These are phyloP conservation scores for Giardia duodenalis DNA, from an alignment of 208 protist genomes.

Conservation along the genomic window DNA sequence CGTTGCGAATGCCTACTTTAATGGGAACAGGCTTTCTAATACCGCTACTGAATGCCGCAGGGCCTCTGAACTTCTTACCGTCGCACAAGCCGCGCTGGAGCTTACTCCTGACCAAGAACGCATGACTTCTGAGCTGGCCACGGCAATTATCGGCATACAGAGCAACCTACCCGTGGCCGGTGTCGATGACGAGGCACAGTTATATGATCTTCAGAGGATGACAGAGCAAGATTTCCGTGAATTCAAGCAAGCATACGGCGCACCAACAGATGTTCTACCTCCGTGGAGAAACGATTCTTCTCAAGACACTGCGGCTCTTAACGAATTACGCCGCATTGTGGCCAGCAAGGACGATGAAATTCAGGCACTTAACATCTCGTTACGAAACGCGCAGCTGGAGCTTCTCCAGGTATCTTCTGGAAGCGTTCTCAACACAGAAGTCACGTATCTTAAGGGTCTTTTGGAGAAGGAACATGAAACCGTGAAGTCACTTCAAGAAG, in stretches of 20 bases:
- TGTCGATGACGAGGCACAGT: neutral
- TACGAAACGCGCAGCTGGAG: neutral
- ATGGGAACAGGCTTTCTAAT: neutral
- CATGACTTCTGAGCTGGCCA: neutral
- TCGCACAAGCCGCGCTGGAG: neutral
- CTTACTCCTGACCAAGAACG: neutral
- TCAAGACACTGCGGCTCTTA: neutral
- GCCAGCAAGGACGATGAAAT: neutral
- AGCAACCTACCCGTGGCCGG: neutral
- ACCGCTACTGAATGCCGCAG: neutral
- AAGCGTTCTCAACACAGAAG: neutral
- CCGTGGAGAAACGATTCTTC: neutral
- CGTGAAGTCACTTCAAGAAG: neutral
- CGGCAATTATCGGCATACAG: neutral
- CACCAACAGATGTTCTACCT: neutral
- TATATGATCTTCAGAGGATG: neutral
- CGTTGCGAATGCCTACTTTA: neutral
- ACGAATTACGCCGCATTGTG: neutral
- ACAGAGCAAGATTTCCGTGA: neutral
- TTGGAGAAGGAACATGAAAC: neutral
- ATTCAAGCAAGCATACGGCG: neutral
- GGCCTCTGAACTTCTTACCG: neutral
- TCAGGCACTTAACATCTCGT: neutral
- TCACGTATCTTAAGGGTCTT: neutral
- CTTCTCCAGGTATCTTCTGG: neutral